Evolutionary conservation across 768 basidiomycete genomes (phyloP).

Genomic region (Panaeolus cyanescens): DNA sequence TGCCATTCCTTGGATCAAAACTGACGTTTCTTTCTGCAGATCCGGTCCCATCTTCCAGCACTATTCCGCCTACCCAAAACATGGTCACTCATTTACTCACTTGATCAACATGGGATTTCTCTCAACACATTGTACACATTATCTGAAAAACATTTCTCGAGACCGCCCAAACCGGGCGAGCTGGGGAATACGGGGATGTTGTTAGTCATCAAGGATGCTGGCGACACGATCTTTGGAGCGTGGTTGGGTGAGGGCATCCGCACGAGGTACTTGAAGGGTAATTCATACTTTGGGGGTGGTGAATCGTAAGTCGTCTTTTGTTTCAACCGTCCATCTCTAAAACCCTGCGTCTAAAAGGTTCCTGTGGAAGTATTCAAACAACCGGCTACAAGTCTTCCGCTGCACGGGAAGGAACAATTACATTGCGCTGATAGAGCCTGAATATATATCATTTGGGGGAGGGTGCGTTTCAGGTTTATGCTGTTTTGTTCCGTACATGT

Average conservation of each 20-base stretch:
- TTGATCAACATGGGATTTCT: slow-evolving; percentile 95
- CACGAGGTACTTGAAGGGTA: slow-evolving; percentile 46
- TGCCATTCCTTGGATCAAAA: background rate
- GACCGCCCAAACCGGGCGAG: slow-evolving; percentile 29
- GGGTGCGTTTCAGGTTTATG: slow-evolving; percentile 57
- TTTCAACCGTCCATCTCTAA: background rate
- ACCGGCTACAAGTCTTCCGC: slow-evolving; percentile 60
- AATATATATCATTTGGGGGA: slow-evolving; percentile 87
- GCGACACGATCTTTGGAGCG: slow-evolving; percentile 71
- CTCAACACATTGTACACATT: slow-evolving; percentile 82
- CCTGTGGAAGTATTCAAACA: slow-evolving; percentile 65
- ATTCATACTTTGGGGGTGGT: slow-evolving; percentile 83
- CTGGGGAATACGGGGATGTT: slow-evolving; percentile 44
- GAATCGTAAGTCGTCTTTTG: slow-evolving; percentile 63
- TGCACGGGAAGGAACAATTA: slow-evolving; percentile 93
- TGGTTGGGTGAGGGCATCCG: slow-evolving; percentile 79
- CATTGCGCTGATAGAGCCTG: slow-evolving; percentile 81
- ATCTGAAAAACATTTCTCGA: slow-evolving; percentile 44
- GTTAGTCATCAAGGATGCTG: slow-evolving; percentile 64
- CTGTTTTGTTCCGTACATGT: background rate
- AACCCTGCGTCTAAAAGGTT: slow-evolving; percentile 49
- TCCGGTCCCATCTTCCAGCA: slow-evolving; percentile 73
- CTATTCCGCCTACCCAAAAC: slow-evolving; percentile 66
- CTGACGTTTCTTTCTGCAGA: slow-evolving; percentile 37
- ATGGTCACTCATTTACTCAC: slow-evolving; percentile 85